Percentiles rank a stretch among this genome's conserved stretches.
phyloP scores from a whole-genome alignment of 352 stramenopile species.

The Phytophthora aleatoria region DNA sequence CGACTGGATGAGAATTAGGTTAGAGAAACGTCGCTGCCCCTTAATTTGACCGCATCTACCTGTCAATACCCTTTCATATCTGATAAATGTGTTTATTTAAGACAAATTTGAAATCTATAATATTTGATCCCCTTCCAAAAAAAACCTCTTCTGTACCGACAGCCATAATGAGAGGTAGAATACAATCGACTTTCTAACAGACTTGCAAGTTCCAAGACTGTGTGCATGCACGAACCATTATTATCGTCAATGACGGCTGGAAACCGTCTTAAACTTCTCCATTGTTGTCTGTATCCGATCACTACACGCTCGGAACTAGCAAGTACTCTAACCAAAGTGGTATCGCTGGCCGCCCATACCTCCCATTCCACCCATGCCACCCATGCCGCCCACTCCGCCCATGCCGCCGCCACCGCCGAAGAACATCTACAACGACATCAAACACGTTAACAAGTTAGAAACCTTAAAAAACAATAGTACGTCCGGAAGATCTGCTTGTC shows the following conservation, averaged over 20 bases:
- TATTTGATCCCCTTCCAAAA: too few species aligned
- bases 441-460: slow-evolving; percentile 3
- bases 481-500: neutral
- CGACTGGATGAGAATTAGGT: slow-evolving; percentile 36
- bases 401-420: slow-evolving; percentile 66
- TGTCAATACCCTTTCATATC: too few species aligned
- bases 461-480: slow-evolving; percentile 5
- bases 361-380: slow-evolving; percentile 45
- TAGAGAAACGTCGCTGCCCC: slow-evolving; percentile 19
- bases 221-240: slow-evolving; percentile 34
- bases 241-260: slow-evolving; percentile 32
- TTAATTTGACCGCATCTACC: too few species aligned
- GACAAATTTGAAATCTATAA: too few species aligned
- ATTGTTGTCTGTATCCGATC: slow-evolving; percentile 33
- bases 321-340: slow-evolving; percentile 73
- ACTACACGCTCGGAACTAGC: slow-evolving; percentile 29
- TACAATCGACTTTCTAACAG: too few species aligned
- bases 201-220: slow-evolving; percentile 18
- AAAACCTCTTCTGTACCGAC: too few species aligned
- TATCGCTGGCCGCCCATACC: slow-evolving; percentile 73
- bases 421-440: slow-evolving; percentile 67
- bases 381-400: slow-evolving; percentile 57
- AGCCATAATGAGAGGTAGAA: too few species aligned
- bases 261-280: slow-evolving; percentile 30
- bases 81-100: too few species aligned